Conservation (phyloP, 331 rosid species). For the Erythrophleum ivorense region DNA sequence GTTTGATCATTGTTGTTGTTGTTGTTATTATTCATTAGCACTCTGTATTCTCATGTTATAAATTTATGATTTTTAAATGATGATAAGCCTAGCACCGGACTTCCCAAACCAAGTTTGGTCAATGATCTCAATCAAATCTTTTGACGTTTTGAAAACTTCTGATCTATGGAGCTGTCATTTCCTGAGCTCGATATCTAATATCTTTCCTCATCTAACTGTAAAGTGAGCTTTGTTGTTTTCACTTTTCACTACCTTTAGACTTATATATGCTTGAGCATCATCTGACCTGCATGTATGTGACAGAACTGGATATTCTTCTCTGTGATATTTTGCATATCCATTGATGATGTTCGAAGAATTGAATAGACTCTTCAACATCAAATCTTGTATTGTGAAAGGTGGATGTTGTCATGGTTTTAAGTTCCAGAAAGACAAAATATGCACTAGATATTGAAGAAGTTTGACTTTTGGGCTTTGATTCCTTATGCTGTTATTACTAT, state of each 20-base stretch:
- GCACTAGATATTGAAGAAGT: neutral
- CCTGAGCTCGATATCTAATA: slow-evolving; percentile 12
- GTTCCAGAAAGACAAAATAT: slow-evolving; percentile 26
- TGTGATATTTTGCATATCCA: slow-evolving; percentile 21
- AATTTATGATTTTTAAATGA: slow-evolving; percentile 9
- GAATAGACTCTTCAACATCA: slow-evolving; percentile 26
- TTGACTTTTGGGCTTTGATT: slow-evolving; percentile 5
- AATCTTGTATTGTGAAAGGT: slow-evolving; percentile 14
- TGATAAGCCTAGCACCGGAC: neutral
- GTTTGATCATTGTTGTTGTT: neutral
- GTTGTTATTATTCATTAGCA: neutral
- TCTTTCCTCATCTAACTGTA: slow-evolving; percentile 9
- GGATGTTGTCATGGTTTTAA: slow-evolving; percentile 17
- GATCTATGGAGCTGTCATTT: neutral
- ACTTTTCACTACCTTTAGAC: slow-evolving; percentile 3
- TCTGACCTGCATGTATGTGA: slow-evolving; percentile 18
- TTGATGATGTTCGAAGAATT: slow-evolving; percentile 21
- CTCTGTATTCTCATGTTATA: neutral
- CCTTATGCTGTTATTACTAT: neutral
- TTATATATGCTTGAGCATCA: slow-evolving; percentile 8
- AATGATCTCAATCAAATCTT: neutral
- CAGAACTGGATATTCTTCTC: neutral
- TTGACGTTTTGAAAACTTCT: slow-evolving; percentile 6
- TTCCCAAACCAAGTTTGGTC: slow-evolving; percentile 1
- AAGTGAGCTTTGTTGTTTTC: slow-evolving; percentile 15